phyloP scores from a whole-genome alignment of 2,329 filamentous ascomycete genomes.

The Pezicula neosporulosa region DNA sequence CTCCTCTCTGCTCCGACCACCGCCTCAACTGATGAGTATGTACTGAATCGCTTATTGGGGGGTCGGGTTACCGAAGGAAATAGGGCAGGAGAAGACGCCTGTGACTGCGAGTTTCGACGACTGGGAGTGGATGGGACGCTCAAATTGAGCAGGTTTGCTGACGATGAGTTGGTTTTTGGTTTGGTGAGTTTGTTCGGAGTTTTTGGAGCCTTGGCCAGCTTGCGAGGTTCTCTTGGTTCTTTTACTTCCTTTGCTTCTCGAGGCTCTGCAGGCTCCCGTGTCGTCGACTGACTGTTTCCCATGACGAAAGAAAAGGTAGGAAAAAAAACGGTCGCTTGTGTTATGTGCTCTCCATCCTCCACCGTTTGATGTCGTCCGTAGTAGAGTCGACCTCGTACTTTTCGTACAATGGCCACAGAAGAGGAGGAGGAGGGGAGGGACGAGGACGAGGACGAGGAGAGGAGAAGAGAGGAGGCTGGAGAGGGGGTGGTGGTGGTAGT shows the following conservation, averaged over 20 bases:
- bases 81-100: constrained; percentile 6
- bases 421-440: constrained; percentile 3
- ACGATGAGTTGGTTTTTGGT: constrained; percentile 24
- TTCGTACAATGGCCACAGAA: not conserved
- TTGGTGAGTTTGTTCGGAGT: constrained; percentile 26
- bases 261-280: not conserved
- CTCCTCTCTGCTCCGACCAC: not conserved
- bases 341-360: constrained; percentile 13
- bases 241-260: too few species aligned
- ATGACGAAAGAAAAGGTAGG: constrained; percentile 12
- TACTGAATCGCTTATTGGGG: not conserved
- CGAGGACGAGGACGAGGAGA: constrained; percentile 1
- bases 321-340: not conserved
- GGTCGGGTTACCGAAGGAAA: not conserved
- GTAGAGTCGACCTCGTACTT: not conserved
- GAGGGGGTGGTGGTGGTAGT: constrained; percentile 13
- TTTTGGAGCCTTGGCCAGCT: constrained; percentile 2
- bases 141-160: constrained; percentile 12
- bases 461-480: constrained; percentile 3
- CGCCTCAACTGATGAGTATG: not conserved
- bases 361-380: not conserved
- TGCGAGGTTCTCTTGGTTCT: constrained; percentile 1
- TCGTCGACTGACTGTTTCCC: constrained; percentile 25
- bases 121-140: constrained; percentile 9
- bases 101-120: constrained; percentile 20